Percentiles rank a stretch among this genome's conserved stretches.
These are phyloP conservation scores for Metarhizium humberi DNA, from an alignment of 2,329 filamentous ascomycete species.

Conservation along the genomic window DNA sequence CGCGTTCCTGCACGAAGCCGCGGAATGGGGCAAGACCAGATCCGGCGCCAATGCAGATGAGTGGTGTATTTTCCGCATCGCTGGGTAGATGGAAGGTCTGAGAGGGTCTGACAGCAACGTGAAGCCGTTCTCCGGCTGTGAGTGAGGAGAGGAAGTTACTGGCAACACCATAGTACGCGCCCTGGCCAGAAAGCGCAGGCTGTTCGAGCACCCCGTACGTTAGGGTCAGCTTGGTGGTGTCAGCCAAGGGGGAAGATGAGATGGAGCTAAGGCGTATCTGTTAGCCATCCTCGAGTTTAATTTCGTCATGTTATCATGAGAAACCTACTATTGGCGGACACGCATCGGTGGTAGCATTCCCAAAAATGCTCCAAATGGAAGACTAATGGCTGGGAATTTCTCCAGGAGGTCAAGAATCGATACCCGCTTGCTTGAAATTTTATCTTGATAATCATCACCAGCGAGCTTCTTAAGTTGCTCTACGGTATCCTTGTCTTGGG, in stretches of 20 bases:
- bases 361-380: constrained; percentile 60
- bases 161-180: constrained; percentile 48
- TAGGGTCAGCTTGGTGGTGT: constrained; percentile 48
- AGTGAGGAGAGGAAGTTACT: constrained; percentile 50
- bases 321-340: constrained; percentile 54
- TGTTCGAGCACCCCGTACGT: constrained; percentile 59
- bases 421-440: constrained; percentile 46
- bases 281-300: constrained; percentile 2
- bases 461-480: constrained; percentile 36
- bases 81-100: constrained; percentile 39
- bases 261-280: constrained; percentile 41
- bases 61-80: constrained; percentile 33
- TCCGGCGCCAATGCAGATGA: constrained; percentile 43
- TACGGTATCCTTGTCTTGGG: constrained; percentile 33
- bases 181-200: constrained; percentile 40
- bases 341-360: constrained; percentile 69
- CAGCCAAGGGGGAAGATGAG: constrained; percentile 60
- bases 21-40: constrained; percentile 54
- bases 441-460: constrained; percentile 34
- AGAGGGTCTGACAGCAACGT: constrained; percentile 39
- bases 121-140: constrained; percentile 30
- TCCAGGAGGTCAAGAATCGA: constrained; percentile 64
- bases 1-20: constrained; percentile 54
- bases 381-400: constrained; percentile 44
- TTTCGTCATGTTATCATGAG: background rate